Evolutionary conservation across 1,139 yeast genomes (phyloP), one percentile per base, ranked within the genome.

Genomic region (Hemisphaericaspora xylanilytica): DNA sequence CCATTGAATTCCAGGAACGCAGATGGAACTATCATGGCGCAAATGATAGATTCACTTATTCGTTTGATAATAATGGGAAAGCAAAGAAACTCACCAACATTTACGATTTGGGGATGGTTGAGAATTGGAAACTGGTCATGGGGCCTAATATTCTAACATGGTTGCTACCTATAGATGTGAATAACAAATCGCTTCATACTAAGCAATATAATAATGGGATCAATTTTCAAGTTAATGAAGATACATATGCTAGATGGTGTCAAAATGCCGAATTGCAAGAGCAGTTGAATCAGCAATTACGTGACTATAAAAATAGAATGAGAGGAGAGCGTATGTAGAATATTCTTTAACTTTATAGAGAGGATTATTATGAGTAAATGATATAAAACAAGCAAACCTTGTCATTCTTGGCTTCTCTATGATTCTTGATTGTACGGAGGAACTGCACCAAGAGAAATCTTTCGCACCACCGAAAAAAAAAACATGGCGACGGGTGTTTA

Each of bases 51-150:
- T 62, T 60, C 45, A 60, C 56, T 36, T 69, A 69, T 46, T 67
- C 65, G 41, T 63, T 74, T 41, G 72, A 69, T 44, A 47, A 67
- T 8, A 50, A 70, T 33, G 54, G 56, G 6, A 59, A 60, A 20
- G 51, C 56, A 17, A 50, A 51, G 35, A 57, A 65, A 9, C 50
- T 73, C 12, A 85, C 82, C 2, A 87, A 92, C 58, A 70, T 87
- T 4, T 92, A 80, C 58, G 88, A 90, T 58, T 55, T 92, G 30
- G 97, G 97, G 1, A 56, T 56, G 7, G 45, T 52, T 40, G 54
- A 52, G 20, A 92, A 92, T 57, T 81, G 90, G 84, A 48, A 56
- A 14, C 70, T 74, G 12, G 75, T 87, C 1, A 83, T 92, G 95
- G 98, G 98, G 0, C 47, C 58, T 2, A 56, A 63, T 2, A 70